Conservation (phyloP, 176 grass and related monocot species). For the bread wheat (Triticum aestivum) region IWGSC_CS_RefSeq_v2.1 NC_057799.1:59014920-59015419, state of each 20-base stretch:
- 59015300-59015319: not conserved
- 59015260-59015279: not conserved
- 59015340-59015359: conserved; percentile 8
- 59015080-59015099: not conserved
- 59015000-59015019: not conserved
- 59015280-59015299: not conserved
- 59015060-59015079: not conserved
- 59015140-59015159: not conserved
- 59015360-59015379: not conserved
- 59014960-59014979: not conserved
- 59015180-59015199: not conserved
- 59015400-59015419: conserved; percentile 45
- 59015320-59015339: not conserved
- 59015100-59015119: not conserved
- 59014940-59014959: not conserved
- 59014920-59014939: too few relatives aligned
- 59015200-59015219: not conserved
- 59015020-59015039: not conserved
- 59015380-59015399: conserved; percentile 50
- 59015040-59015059: too few relatives aligned
- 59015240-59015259: not conserved
- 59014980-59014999: not conserved
- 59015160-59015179: not conserved
- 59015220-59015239: not conserved
- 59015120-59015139: not conserved